These are phyloP conservation scores for Fusarium nygamai DNA, from an alignment of 2,329 filamentous ascomycete genomes.

Conservation along the genomic window DNA sequence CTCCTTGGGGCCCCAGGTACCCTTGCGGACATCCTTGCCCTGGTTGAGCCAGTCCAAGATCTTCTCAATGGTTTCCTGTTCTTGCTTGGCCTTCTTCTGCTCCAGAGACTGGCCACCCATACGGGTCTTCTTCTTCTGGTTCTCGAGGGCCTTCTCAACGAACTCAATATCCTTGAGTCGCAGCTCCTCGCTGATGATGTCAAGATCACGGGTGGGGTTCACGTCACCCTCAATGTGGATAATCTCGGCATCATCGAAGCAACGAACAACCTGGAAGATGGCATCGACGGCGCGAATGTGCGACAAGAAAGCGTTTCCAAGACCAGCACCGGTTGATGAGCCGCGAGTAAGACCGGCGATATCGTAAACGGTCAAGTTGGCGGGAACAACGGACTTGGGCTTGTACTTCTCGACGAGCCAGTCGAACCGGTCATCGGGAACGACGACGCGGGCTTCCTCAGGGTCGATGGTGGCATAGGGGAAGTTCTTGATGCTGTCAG, in stretches of 20 bases:
- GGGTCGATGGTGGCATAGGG: constrained; percentile 99
- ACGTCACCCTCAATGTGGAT: constrained; percentile 99
- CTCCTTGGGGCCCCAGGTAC: constrained; percentile 92
- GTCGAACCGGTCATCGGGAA: constrained; percentile 95
- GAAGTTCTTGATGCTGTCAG: constrained; percentile 78
- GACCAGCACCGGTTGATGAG: constrained; percentile 95
- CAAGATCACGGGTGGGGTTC: constrained; percentile 90
- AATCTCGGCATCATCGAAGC: constrained; percentile 99
- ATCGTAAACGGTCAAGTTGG: constrained; percentile 98
- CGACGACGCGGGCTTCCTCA: constrained; percentile 96
- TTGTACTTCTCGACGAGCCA: constrained; percentile 97
- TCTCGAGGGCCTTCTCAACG: constrained; percentile 92
- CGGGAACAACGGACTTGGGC: constrained; percentile 95
- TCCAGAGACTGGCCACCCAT: constrained; percentile 95
- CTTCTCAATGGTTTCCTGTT: constrained; percentile 93
- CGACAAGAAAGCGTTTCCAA: constrained; percentile 97
- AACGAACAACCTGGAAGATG: constrained; percentile 96
- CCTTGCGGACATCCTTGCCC: constrained; percentile 94
- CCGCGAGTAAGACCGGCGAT: constrained; percentile 96
- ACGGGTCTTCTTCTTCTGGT: constrained; percentile 91
- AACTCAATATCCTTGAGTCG: constrained; percentile 99
- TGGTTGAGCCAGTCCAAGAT: constrained; percentile 83
- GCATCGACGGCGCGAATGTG: constrained; percentile 98
- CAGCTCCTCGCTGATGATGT: constrained; percentile 96
- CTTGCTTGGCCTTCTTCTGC: constrained; percentile 96